phyloP scores from a whole-genome alignment of 345 rosid species.

The Dipteronia sinensis region DNA sequence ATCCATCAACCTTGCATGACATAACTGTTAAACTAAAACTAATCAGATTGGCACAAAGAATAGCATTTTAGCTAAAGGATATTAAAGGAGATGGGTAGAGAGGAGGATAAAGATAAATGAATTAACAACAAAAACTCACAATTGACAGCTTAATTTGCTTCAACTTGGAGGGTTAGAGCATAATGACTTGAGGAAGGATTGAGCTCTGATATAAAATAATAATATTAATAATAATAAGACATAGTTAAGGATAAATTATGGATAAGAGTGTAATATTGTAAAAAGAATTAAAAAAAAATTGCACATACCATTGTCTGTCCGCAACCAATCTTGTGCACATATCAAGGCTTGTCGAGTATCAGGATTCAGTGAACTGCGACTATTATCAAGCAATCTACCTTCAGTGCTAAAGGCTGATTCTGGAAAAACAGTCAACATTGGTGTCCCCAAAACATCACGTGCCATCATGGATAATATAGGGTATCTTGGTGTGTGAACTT shows the following conservation, averaged over 20 bases:
- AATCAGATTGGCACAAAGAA: conserved; percentile 10
- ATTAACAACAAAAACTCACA: conserved; percentile 28
- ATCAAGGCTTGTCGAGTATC: conserved; percentile 80
- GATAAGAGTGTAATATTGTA: background rate
- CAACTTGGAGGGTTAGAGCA: conserved; percentile 34
- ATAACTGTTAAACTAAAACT: conserved; percentile 4
- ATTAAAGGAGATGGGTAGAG: background rate
- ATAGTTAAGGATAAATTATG: conserved; percentile 4
- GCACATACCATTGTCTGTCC: conserved; percentile 57
- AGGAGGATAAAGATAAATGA: background rate
- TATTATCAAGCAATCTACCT: conserved; percentile 60
- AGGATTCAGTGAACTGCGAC: conserved; percentile 58
- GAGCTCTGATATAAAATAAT: conserved; percentile 36
- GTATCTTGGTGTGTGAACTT: conserved; percentile 93
- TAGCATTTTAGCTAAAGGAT: background rate
- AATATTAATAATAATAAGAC: conserved; percentile 7
- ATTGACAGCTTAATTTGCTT: conserved; percentile 27
- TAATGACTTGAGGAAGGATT: conserved; percentile 42
- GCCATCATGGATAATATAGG: conserved; percentile 95
- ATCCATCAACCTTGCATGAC: conserved; percentile 38
- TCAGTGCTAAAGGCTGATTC: conserved; percentile 56
- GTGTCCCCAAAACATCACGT: conserved; percentile 85
- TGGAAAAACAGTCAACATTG: conserved; percentile 64
- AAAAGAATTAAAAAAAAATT: conserved; percentile 14
- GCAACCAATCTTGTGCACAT: conserved; percentile 84